Evolutionary conservation across 176 grass and related monocot genomes (phyloP), one percentile per base, ranked within the genome.

Genomic region (Oropetium thomaeum): DNA sequence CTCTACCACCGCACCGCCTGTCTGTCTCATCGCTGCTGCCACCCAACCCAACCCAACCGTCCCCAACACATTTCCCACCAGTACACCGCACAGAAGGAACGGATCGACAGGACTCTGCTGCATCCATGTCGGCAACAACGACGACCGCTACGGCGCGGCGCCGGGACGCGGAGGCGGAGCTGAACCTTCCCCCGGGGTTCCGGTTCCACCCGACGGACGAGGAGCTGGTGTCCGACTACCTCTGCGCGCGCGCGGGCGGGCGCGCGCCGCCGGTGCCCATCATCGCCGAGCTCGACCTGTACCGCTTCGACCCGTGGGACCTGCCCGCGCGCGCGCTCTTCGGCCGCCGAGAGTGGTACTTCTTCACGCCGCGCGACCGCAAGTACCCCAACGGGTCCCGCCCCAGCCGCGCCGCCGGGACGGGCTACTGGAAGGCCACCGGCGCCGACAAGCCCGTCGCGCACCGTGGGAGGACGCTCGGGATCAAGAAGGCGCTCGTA

Each of bases 271-370:
- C 90, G 0, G 88, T 91, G 0, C 78, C 86, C 60, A 89, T 97
- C 81, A 93, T 97, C 59, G 90, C 90, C 32, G 94, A 97, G 86
- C 12, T 97, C 61, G 90, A 97, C 81, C 91, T 97, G 23, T 97
- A 97, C 81, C 71, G 81, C 25, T 79, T 83, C 48, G 83, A 93
- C 62, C 94, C 90, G 0, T 97, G 94, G 94, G 78, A 97, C 34
- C 80, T 97, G 0, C 94, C 90, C 15, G 79, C 54, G 25, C 83
- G 70, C 19, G 87, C 90, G 14, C 53, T 97, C 8, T 97, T 97
- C 53, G 90, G 93, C 31, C 22, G 75, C 39, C 83, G 77, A 29
- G 93, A 97, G 62, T 97, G 93, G 93, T 97, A 97, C 85, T 97
- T 97, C 82, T 97, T 97, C 85, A 97, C 93, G 3, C 89, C 93